A percentile compares a stretch with the other conserved stretches of the same genome.
Conservation (phyloP, 345 rosid species). For the Citropsis articulata region DNA sequence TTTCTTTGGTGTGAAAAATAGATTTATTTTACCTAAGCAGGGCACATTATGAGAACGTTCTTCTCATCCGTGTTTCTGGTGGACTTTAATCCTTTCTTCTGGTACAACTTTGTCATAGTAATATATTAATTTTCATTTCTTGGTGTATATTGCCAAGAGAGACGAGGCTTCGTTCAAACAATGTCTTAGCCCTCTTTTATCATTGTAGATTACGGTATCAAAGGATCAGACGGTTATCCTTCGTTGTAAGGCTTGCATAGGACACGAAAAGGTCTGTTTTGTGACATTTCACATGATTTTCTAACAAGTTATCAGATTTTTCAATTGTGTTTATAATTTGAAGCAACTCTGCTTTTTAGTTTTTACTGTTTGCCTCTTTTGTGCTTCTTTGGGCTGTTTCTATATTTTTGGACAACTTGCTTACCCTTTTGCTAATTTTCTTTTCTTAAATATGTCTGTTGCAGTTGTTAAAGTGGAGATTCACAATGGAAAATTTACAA, state of each 20-base stretch:
- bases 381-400: not conserved
- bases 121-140: too few species aligned
- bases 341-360: too few species aligned
- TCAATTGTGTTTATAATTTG: not conserved
- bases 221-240: not conserved
- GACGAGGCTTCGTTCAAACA: too few species aligned
- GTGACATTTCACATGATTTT: not conserved
- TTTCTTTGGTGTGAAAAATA: not conserved
- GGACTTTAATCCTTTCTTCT: too few species aligned
- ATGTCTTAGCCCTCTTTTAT: too few species aligned
- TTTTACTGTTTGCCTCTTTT: not conserved
- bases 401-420: not conserved
- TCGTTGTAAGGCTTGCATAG: not conserved
- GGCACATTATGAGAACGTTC: not conserved
- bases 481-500: conserved; percentile 14
- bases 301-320: not conserved
- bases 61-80: too few species aligned
- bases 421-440: not conserved
- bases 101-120: too few species aligned
- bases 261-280: not conserved
- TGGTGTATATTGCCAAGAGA: too few species aligned
- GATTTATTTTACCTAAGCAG: not conserved
- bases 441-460: not conserved
- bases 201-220: too few species aligned
- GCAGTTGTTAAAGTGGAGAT: not conserved